Base-by-base conservation (phyloP, 2,329 filamentous ascomycete genomes). In the Diaporthe sp. region DNA sequence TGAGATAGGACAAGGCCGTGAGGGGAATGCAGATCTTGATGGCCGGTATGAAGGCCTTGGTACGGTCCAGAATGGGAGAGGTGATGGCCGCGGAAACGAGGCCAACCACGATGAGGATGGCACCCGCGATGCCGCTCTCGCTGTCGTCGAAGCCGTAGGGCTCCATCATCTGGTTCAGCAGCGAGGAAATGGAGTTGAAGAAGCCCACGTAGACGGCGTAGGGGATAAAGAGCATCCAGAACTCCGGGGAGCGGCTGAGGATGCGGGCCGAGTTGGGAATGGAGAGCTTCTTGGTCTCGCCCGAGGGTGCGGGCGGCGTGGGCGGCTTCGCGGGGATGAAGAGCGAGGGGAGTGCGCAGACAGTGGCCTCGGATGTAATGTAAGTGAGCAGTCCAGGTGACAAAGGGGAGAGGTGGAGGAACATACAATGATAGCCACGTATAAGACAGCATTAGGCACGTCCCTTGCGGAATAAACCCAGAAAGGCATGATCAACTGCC, bases 141-240 rank as follows among this genome's bases (percentile, higher is more conserved):
- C 93, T 93, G 82, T 98, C 94, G 76, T 87, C 90, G 89, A 95
- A 98, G 80, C 92, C 94, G 85, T 98, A 96, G 0, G 97, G 97
- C 53, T 91, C 87, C 78, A 98, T 90, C 82, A 98, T 94, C 82
- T 98, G 96, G 86, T 96, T 98, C 13, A 98, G 89, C 1, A 98
- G 90, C 2, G 94, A 94, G 68, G 95, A 97, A 79, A 96, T 88
- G 79, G 94, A 94, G 88, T 98, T 98, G 92, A 99, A 99, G 86
- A 97, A 93, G 80, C 94, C 95, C 77, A 98, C 94, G 84, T 95
- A 98, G 80, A 96, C 85, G 78, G 90, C 86, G 85, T 96, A 98
- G n/a, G 96, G 93, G 76, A 96, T 80, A 77, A 96, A 87, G 78
- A 98, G 85, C 77, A 98, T 89, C 89, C 92, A 98, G 84, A 98